A percentile compares a stretch with the other conserved stretches of the same genome.
Evolutionary conservation across 257 asterid species (phyloP).

Genomic region (Nicotiana tabacum): DNA sequence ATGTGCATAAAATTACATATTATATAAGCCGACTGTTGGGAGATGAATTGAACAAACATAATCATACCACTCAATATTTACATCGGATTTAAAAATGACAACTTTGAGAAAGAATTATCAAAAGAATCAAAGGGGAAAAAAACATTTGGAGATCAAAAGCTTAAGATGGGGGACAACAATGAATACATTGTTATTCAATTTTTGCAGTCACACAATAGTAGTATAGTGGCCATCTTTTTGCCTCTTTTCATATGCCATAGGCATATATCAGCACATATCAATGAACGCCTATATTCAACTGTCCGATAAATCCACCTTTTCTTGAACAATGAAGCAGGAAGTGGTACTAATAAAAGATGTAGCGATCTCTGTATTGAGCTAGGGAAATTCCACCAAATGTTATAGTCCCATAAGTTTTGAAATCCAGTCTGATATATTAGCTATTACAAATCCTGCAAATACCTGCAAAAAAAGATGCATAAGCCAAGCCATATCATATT

Average conservation of each 20-base stretch:
- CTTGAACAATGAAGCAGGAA: too few relatives aligned
- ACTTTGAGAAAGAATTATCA: neutral
- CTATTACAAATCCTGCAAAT: slow-evolving; percentile 80
- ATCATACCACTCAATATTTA: neutral
- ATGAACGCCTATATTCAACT: too few relatives aligned
- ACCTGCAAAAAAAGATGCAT: slow-evolving; percentile 48
- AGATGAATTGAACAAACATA: neutral
- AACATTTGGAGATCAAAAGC: neutral
- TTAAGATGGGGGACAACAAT: neutral
- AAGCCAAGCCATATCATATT: neutral
- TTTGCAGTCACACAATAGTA: neutral
- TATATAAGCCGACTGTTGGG: neutral
- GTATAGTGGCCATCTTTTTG: neutral
- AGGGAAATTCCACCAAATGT: slow-evolving; percentile 8
- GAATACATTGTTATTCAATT: neutral
- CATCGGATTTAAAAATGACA: neutral
- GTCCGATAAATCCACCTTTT: too few relatives aligned
- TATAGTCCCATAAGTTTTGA: slow-evolving; percentile 58
- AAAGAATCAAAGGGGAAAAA: neutral
- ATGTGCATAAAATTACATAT: neutral
- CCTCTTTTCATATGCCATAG: neutral
- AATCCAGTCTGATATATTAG: slow-evolving; percentile 72
- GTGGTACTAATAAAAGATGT: neutral
- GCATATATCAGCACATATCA: neutral
- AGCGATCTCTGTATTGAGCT: neutral